A percentile compares a stretch with the other conserved stretches of the same genome.
Evolutionary conservation across 192 early-diverging fungal genomes (phyloP).

Genomic region (Rhizophagus clarus): DNA sequence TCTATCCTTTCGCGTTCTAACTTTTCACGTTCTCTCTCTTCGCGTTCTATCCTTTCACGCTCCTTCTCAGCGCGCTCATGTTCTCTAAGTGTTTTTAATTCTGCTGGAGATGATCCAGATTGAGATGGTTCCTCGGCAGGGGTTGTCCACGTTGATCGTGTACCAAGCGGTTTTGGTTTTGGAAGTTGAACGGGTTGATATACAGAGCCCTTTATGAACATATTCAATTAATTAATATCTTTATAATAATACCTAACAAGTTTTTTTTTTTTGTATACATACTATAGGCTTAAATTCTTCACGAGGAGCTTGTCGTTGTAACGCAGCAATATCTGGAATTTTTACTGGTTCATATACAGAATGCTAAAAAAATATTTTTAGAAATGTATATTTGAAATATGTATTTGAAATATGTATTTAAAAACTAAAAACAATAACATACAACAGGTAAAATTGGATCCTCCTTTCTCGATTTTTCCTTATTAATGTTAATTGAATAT

Average conservation of each 20-base stretch:
- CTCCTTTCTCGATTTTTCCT: constrained; percentile 39
- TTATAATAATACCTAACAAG: neutral
- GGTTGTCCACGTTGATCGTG: constrained; percentile 32
- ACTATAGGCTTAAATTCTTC: constrained; percentile 46
- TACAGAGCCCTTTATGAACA: constrained; percentile 33
- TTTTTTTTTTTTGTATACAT: neutral
- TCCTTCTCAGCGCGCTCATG: constrained; percentile 39
- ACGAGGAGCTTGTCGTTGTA: constrained; percentile 53
- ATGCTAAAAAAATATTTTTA: constrained; percentile 34
- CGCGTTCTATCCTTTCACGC: constrained; percentile 41
- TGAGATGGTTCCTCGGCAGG: constrained; percentile 25
- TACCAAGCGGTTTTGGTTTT: constrained; percentile 37
- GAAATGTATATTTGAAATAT: neutral
- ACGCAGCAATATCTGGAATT: constrained; percentile 58
- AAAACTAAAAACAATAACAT: constrained; percentile 19
- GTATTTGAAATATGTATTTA: too few relatives aligned
- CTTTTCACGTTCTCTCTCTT: constrained; percentile 31
- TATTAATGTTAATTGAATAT: constrained; percentile 75
- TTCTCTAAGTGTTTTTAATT: constrained; percentile 34
- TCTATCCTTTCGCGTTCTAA: constrained; percentile 36
- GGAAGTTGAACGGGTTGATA: constrained; percentile 44
- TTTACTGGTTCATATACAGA: constrained; percentile 64
- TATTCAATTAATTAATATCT: neutral
- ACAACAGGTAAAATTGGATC: constrained; percentile 50
- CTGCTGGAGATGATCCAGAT: constrained; percentile 36